Evolutionary conservation across 352 stramenopile species (phyloP).

Genomic region (Pythium phragmitis): DNA sequence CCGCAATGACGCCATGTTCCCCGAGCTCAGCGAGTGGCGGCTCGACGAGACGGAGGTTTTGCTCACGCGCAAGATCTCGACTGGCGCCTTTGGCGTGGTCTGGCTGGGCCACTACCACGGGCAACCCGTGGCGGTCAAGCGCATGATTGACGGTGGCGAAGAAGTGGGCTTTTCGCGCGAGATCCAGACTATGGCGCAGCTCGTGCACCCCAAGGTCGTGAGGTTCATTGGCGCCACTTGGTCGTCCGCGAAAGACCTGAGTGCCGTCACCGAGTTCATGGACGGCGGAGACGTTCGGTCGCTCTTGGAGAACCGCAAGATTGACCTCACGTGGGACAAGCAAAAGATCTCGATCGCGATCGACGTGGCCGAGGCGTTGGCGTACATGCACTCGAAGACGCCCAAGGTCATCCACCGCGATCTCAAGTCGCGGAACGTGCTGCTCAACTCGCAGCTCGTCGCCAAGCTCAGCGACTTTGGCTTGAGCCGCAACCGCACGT

Average conservation of each 20-base stretch:
- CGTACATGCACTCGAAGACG: constrained; percentile 83
- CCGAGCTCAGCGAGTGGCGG: constrained; percentile 65
- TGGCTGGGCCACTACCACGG: constrained; percentile 88
- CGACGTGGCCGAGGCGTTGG: constrained; percentile 73
- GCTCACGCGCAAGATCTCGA: constrained; percentile 81
- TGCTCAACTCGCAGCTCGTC: constrained; percentile 68
- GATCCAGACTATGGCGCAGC: constrained; percentile 81
- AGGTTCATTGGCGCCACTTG: constrained; percentile 86
- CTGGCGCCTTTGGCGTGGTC: constrained; percentile 77
- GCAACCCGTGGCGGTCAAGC: constrained; percentile 82
- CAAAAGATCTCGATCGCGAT: constrained; percentile 87
- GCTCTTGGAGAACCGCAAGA: constrained; percentile 78
- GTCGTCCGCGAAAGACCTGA: constrained; percentile 75
- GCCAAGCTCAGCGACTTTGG: constrained; percentile 87
- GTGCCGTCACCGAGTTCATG: constrained; percentile 86
- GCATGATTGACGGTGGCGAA: constrained; percentile 83
- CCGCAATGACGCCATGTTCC: constrained; percentile 65
- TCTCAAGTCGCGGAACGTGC: constrained; percentile 43
- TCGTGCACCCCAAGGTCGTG: constrained; percentile 83
- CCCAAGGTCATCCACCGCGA: constrained; percentile 77
- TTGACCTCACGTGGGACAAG: constrained; percentile 76
- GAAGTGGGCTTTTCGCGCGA: constrained; percentile 78
- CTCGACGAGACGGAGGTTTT: constrained; percentile 84
- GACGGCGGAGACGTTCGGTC: constrained; percentile 81
- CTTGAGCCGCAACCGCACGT: constrained; percentile 78